Base-by-base conservation (phyloP, 441 rosid species). In the Jatropha multifida region DNA sequence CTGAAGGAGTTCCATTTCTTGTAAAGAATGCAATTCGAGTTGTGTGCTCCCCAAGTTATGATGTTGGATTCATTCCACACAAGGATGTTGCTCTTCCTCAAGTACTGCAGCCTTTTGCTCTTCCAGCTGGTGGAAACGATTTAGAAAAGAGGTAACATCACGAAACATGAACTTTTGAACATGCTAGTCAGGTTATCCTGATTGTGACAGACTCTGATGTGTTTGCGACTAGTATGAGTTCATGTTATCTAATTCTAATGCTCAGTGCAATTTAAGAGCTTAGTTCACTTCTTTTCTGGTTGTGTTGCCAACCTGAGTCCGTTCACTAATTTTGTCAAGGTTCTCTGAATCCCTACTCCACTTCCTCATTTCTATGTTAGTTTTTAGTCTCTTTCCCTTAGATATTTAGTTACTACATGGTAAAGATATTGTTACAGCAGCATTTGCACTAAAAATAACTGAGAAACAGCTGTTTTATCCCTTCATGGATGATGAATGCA, bases 41-140 rank as follows among this genome's bases (percentile, higher is more conserved):
- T 61, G 98, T 95, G 4, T 95, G 99, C 80, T 95, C 99, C 37
- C 99, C 99, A 0, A 95, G 99, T 77, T 95, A 95, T 81, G 93
- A 93, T 82, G 98, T 90, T 2, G 87, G 91, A 13, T 95, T 92
- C 83, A 92, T 95, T 86, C 98, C 99, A 5, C 99, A 93, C 79
- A 95, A 95, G 77, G 99, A 95, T 79, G 85, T 95, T 78, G 99
- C 99, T 51, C 92, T 93, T 64, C 99, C 98, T 37, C 99, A 95
- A 83, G 89, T 95, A 0, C 82, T 95, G 68, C 98, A 95, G 84
- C 98, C 99, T 3, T 93, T 95, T 82, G 98, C 98, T 23, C 94
- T 95, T 51, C 94, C 95, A 9, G 93, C 98, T 4, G 99, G 99
- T 55, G 99, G 99, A 26, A 88, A 89, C 46, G 96, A 95, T 82